Percentiles rank a stretch among this genome's conserved stretches.
phyloP scores from a whole-genome alignment of 371 early-diverging fungal species.

The Apophysomyces sp. region DNA sequence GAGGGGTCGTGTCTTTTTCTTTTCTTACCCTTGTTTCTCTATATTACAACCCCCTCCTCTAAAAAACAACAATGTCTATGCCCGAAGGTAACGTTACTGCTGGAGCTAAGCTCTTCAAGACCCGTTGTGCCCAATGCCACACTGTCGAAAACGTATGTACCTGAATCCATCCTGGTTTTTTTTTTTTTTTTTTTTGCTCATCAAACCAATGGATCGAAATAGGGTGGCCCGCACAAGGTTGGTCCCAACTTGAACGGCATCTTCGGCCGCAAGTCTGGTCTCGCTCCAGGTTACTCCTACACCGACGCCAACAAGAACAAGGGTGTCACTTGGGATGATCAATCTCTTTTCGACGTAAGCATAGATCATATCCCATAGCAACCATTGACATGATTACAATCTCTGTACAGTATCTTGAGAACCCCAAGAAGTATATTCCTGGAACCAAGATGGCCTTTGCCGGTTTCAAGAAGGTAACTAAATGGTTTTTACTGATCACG shows the following conservation, averaged over 20 bases:
- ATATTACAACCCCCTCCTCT: conserved; percentile 7
- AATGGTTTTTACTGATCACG: background rate
- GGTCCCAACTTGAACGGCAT: conserved; percentile 96
- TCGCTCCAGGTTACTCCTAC: conserved; percentile 87
- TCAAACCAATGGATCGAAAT: background rate
- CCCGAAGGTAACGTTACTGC: conserved; percentile 41
- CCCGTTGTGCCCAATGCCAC: conserved; percentile 98
- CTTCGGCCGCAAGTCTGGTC: conserved; percentile 87
- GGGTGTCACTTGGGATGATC: conserved; percentile 84
- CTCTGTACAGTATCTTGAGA: conserved; percentile 72
- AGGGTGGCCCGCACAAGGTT: conserved; percentile 89
- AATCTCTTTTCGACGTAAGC: conserved; percentile 72
- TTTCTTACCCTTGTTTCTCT: background rate
- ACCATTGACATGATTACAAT: background rate
- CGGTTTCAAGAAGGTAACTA: conserved; percentile 87
- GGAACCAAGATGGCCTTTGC: conserved; percentile 98
- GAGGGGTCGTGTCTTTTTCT: background rate
- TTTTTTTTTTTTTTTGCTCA: background rate
- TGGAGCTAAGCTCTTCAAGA: conserved; percentile 98
- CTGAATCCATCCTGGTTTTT: background rate
- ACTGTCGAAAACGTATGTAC: conserved; percentile 79
- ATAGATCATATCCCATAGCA: background rate
- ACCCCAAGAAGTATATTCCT: conserved; percentile 97
- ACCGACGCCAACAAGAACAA: conserved; percentile 92
- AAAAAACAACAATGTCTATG: conserved; percentile 5